Evolutionary conservation across 2,329 filamentous ascomycete species (phyloP), one percentile per base, ranked within the genome.

Genomic region (Ophiosphaerella herpotricha): DNA sequence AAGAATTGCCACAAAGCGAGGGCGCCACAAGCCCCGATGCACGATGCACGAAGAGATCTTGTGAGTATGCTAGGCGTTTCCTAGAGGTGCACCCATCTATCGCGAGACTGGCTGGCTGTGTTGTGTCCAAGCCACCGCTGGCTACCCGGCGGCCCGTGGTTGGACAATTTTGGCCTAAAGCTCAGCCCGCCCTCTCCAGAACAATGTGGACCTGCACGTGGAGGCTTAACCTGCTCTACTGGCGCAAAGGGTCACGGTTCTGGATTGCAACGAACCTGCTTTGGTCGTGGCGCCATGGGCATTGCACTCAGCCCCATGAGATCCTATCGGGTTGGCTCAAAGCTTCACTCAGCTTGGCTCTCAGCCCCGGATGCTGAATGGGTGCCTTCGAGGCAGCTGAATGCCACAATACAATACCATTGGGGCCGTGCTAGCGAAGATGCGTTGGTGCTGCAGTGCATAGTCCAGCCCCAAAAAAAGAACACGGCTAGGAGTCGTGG

Each of bases 341-440:
- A 49, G 46, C 46, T 49, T 53, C 46, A 14, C 23, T 49, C 46
- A 46, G 46, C 50, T 53, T 53, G 43, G 46, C 43, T 43, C 45
- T 46, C 44, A 43, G 50, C 38, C 50, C 34, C 39, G 9, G 16
- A 23, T 16, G 26, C 40, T 54, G 37, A 49, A 18, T 54, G 46
- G 43, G 18, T 21, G 4, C 18, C 18, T 21, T 21, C 18, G 18
- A 29, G 40, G 38, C 46, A 12, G 38, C 35, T 43, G 39, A 50
- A 47, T 39, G 54, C 50, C 56, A 50, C 54, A 38, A 52, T 47
- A 46, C 40, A 13, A 35, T 46, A 46, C 46, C 43, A 54, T 46
- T 48, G 26, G 50, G 43, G 26, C 39, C 35, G 37, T 48, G 36
- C 43, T 46, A 44, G 39, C 40, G 35, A 39, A 44, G 12, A 37